phyloP scores from a whole-genome alignment of 768 basidiomycete species.

The Termitomyces sp. region DNA sequence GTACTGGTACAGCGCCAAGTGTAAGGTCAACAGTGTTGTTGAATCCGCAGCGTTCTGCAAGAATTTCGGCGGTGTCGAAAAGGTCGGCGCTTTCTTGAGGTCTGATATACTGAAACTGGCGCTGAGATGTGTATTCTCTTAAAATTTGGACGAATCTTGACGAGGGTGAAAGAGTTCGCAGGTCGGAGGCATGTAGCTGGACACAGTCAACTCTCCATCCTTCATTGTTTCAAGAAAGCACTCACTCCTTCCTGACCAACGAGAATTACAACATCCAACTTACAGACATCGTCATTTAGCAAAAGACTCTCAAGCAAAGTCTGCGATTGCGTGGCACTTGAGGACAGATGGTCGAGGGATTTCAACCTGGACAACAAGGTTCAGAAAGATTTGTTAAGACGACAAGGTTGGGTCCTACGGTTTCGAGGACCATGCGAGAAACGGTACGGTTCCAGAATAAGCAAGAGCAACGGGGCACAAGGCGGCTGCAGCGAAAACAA shows the following conservation, averaged over 20 bases:
- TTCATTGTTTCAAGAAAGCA: conserved; percentile 3
- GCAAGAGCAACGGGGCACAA: conserved; percentile 45
- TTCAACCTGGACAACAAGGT: conserved; percentile 32
- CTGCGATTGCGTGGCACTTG: conserved; percentile 22
- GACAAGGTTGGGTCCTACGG: conserved; percentile 31
- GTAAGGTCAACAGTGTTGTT: conserved; percentile 35
- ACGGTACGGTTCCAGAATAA: conserved; percentile 56
- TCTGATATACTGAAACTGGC: conserved; percentile 59
- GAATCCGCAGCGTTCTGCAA: conserved; percentile 52
- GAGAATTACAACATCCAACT: conserved; percentile 59
- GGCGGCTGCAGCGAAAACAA: conserved; percentile 35
- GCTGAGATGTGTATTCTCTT: conserved; percentile 42
- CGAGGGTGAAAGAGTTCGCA: conserved; percentile 50
- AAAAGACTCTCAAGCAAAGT: conserved; percentile 41
- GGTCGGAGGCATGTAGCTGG: conserved; percentile 68
- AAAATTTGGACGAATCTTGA: conserved; percentile 45
- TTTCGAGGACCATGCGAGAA: conserved; percentile 69
- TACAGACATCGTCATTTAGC: conserved; percentile 43
- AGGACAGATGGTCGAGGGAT: conserved; percentile 36
- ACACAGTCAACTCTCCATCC: conserved; percentile 1
- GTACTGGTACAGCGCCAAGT: conserved; percentile 25
- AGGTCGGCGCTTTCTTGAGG: conserved; percentile 21
- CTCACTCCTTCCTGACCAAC: conserved; percentile 71
- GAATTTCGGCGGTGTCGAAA: conserved; percentile 30
- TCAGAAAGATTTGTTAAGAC: neutral